phyloP scores from a whole-genome alignment of 2,329 filamentous ascomycete species.

The Cytospora paraplurivora region DNA sequence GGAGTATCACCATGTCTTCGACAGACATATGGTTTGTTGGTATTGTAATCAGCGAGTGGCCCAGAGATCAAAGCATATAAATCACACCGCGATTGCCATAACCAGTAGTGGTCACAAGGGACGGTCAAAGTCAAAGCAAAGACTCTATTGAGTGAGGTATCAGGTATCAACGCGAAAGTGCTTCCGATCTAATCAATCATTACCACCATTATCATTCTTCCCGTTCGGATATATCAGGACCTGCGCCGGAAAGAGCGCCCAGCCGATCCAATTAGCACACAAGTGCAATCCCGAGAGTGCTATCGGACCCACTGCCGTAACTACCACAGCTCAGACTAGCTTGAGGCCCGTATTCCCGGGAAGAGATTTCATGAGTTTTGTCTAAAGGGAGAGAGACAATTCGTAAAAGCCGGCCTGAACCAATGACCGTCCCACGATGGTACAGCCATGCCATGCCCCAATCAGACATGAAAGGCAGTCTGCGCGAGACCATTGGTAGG shows the following conservation, averaged over 20 bases:
- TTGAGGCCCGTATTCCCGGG: not conserved
- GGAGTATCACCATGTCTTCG: no score
- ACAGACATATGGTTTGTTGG: no score
- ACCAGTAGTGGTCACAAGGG: no score
- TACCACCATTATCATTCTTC: not conserved
- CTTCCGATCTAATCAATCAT: not conserved
- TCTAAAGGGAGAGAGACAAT: not conserved
- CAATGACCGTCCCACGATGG: not conserved
- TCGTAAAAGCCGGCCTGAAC: not conserved
- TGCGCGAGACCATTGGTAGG: not conserved
- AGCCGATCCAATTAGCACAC: not conserved
- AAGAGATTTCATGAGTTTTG: not conserved
- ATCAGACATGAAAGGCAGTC: not conserved
- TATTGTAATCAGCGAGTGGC: no score
- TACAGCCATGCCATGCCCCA: not conserved
- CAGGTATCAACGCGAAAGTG: constrained; percentile 1
- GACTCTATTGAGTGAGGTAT: not conserved
- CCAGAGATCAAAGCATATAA: no score
- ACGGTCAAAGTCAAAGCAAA: not conserved
- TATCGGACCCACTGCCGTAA: not conserved
- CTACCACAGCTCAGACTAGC: not conserved
- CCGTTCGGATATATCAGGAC: not conserved
- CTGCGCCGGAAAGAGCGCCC: not conserved
- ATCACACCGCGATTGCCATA: no score
- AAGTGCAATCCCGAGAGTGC: not conserved